Conservation (phyloP, 176 grass and related monocot genomes). For the Oryza glaberrima region DNA sequence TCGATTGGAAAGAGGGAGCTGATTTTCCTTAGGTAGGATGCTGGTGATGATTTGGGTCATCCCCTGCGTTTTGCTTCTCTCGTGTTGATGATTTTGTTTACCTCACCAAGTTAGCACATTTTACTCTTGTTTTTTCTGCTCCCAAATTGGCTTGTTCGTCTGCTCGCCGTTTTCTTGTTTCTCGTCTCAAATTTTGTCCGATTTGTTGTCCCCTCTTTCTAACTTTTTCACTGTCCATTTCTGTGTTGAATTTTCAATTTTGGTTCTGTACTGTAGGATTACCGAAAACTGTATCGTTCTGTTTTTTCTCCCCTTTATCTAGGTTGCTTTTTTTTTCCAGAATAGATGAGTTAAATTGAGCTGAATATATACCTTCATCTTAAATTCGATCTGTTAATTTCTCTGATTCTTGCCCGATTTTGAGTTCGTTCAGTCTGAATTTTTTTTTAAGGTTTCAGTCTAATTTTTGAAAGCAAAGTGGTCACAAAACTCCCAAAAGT, state of each 20-base stretch:
- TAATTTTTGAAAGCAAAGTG: constrained; percentile 32
- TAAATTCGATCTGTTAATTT: constrained; percentile 20
- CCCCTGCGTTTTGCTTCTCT: constrained; percentile 20
- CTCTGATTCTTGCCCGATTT: constrained; percentile 10
- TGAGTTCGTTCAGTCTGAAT: constrained; percentile 14
- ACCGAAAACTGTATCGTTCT: neutral
- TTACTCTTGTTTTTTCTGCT: neutral
- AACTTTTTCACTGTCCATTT: neutral
- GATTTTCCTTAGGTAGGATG: constrained; percentile 2
- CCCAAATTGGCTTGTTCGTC: constrained; percentile 8
- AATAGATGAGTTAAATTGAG: constrained; percentile 16
- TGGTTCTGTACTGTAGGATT: neutral
- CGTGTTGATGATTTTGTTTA: neutral
- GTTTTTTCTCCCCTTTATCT: neutral
- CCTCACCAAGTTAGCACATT: constrained; percentile 28
- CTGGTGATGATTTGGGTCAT: constrained; percentile 6
- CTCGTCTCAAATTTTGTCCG: constrained; percentile 1
- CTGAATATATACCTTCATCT: neutral
- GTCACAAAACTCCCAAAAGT: neutral
- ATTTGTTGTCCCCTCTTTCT: neutral
- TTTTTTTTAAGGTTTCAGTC: too few species aligned
- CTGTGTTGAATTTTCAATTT: constrained; percentile 11
- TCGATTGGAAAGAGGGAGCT: constrained; percentile 4
- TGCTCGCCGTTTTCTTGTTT: constrained; percentile 8
- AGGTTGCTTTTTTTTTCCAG: neutral